Percentiles rank a stretch among this genome's conserved stretches.
These are phyloP conservation scores for Penicillium cosmopolitanum DNA, from an alignment of 495 filamentous ascomycete species.

Conservation along the genomic window DNA sequence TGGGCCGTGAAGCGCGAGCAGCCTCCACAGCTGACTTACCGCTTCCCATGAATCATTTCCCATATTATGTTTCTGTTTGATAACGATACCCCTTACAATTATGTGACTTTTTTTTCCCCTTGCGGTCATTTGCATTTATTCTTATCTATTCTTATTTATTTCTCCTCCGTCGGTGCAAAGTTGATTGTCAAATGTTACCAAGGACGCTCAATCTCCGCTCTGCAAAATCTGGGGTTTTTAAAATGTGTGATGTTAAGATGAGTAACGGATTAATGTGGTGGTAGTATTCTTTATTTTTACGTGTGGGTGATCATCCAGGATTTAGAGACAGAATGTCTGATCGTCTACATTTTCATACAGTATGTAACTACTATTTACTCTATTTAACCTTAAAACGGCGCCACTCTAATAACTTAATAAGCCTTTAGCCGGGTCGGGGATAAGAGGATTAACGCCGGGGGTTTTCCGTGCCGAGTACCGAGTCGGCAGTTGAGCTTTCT, in stretches of 20 bases:
- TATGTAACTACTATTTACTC: too few relatives aligned
- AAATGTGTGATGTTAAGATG: slow-evolving; percentile 8
- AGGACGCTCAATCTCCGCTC: not conserved
- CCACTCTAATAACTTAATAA: not conserved
- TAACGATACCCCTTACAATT: slow-evolving; percentile 29
- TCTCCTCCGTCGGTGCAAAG: too few relatives aligned
- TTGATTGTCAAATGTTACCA: too few relatives aligned
- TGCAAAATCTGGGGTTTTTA: not conserved
- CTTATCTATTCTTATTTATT: not conserved
- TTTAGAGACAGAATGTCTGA: too few relatives aligned
- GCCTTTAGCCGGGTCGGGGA: slow-evolving; percentile 20
- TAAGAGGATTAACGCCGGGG: slow-evolving; percentile 17
- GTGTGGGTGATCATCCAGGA: not conserved
- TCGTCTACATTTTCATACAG: too few relatives aligned
- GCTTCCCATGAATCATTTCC: slow-evolving; percentile 23
- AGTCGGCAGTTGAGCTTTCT: not conserved
- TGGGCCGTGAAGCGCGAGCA: slow-evolving; percentile 75
- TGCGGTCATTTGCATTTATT: not conserved
- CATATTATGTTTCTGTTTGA: slow-evolving; percentile 20
- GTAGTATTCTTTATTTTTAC: slow-evolving; percentile 4
- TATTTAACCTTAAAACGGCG: not conserved
- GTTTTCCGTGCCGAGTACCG: slow-evolving; percentile 22
- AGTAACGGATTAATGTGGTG: slow-evolving; percentile 22
- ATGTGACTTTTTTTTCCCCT: slow-evolving; percentile 14
- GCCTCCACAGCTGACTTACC: slow-evolving; percentile 29